Base-by-base conservation (phyloP, 2,329 filamentous ascomycete genomes). In the Rhynchosporium graminicola region DNA sequence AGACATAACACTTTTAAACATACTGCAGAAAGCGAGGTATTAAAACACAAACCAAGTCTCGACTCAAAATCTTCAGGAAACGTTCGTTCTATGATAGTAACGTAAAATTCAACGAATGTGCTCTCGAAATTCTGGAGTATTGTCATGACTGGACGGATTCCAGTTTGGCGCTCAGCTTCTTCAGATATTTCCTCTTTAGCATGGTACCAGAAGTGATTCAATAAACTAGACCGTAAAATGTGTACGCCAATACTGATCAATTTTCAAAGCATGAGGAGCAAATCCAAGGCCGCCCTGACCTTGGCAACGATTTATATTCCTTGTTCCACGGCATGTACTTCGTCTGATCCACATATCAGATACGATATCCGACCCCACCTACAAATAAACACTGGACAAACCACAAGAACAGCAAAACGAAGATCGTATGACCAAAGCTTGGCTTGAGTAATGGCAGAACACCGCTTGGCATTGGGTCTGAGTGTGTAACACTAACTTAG, bases 401-500 rank as follows among this genome's bases (percentile, higher is more conserved):
- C 61, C 75, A 60, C 73, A 66, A 47, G 67, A 20, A 69, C 42
- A 69, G 89, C 80, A 89, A 89, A 75, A 78, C 89, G 65, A 80
- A 80, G 59, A 78, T 88, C 67, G 86, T 89, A 46, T 88, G 86
- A 73, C 84, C 88, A 75, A 89, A 89, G 78, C 87, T 88, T 63
- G 83, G 77, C 36, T 73, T 88, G 54, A 79, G 87, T 74, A 76
- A 79, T 48, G 86, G 84, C 65, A 85, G 89, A 70, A 82, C 76
- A 58, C 76, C 88, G 74, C 83, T 89, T 57, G 86, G 89, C 70
- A 87, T 89, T 70, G 86, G 86, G 69, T 88, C 86, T 71, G 86
- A 86, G 63, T 89, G 86, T 86, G 86, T 86, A 65, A 89, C 86
- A 12, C 81, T 89, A 50, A 82, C 88, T 71, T 87, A 87, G 70